Percentiles rank a stretch among this genome's conserved stretches.
Evolutionary conservation across 2,329 filamentous ascomycete genomes (phyloP).

Genomic region (Colletotrichum sp.): DNA sequence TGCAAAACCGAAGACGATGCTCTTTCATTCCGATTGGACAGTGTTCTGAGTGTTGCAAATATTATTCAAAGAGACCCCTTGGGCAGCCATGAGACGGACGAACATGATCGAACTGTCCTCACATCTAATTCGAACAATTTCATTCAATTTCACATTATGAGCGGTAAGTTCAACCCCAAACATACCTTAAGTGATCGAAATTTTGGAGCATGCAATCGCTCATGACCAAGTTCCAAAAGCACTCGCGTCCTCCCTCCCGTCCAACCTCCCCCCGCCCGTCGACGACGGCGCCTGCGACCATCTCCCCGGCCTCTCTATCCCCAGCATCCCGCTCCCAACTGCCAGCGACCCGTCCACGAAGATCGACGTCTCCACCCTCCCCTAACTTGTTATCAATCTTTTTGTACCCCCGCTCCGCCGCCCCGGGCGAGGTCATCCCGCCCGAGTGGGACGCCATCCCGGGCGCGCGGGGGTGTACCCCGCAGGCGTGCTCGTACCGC

Average conservation of each 20-base stretch:
- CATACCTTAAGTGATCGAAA: too few species aligned
- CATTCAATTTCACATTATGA: neutral
- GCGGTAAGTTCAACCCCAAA: neutral
- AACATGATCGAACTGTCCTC: neutral
- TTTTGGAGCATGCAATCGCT: neutral
- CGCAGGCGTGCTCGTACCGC: neutral
- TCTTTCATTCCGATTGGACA: neutral
- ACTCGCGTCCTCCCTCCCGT: neutral
- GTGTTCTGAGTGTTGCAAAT: too few species aligned
- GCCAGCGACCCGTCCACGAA: neutral
- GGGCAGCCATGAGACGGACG: neutral
- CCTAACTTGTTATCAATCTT: accelerated
- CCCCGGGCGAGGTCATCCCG: neutral
- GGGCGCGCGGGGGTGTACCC: neutral
- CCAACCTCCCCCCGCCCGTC: neutral
- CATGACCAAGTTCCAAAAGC: neutral
- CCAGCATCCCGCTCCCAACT: neutral
- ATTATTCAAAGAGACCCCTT: too few species aligned
- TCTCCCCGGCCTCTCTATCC: accelerated
- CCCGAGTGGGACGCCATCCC: neutral
- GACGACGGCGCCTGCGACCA: neutral
- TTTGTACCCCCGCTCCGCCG: neutral
- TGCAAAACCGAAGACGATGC: neutral
- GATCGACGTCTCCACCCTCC: neutral
- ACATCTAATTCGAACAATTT: neutral